Evolutionary conservation across 441 rosid species (phyloP).

Genomic region (Kokia cookei): DNA sequence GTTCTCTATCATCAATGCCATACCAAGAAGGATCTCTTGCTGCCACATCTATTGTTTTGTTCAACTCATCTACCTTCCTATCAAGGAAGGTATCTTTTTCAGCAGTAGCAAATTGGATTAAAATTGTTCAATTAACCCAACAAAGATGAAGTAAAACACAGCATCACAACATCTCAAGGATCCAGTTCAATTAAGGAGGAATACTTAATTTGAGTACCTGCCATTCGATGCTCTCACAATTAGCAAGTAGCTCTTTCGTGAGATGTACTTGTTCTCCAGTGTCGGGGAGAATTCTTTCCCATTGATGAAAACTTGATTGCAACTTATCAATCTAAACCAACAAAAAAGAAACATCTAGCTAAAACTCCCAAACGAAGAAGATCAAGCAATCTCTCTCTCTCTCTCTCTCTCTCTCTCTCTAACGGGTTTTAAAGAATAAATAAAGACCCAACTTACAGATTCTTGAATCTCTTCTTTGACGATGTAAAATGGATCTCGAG

Average conservation of each 20-base stretch:
- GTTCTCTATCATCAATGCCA: slow-evolving; percentile 80
- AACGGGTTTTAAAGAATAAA: neutral
- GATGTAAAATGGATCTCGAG: slow-evolving; percentile 94
- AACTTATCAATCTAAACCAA: slow-evolving; percentile 74
- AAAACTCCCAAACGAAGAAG: neutral
- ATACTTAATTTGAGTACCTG: slow-evolving; percentile 47
- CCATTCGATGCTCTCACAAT: slow-evolving; percentile 91
- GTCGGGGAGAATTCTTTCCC: slow-evolving; percentile 67
- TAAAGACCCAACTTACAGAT: slow-evolving; percentile 49
- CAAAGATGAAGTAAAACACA: neutral
- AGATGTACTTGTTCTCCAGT: slow-evolving; percentile 64
- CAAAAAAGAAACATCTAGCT: slow-evolving; percentile 6
- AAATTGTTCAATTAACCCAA: slow-evolving; percentile 3
- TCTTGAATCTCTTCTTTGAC: slow-evolving; percentile 96
- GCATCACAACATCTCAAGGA: neutral
- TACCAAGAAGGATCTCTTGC: slow-evolving; percentile 91
- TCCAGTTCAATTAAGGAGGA: neutral
- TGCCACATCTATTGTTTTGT: slow-evolving; percentile 79
- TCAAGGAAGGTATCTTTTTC: slow-evolving; percentile 41
- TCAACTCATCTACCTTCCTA: slow-evolving; percentile 97
- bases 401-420: too few species aligned
- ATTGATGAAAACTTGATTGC: slow-evolving; percentile 77
- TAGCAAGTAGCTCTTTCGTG: slow-evolving; percentile 61
- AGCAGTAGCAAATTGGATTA: slow-evolving; percentile 30
- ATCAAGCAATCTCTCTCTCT: neutral